A percentile compares a stretch with the other conserved stretches of the same genome.
Conservation (phyloP, 352 stramenopile genomes). For the Achlya hypogyna region DNA sequence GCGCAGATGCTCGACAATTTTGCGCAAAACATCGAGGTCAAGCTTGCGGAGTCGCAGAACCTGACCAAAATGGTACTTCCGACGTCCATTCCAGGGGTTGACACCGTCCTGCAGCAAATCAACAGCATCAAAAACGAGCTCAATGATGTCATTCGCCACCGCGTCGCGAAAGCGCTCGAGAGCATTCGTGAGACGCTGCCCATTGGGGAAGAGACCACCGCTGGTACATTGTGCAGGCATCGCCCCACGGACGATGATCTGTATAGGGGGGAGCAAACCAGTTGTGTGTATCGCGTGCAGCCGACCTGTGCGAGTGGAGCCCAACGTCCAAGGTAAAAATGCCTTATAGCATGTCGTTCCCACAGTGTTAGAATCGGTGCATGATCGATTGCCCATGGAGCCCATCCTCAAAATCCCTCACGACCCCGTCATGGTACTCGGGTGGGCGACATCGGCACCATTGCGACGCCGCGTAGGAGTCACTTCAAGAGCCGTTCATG, state of each 20-base stretch:
- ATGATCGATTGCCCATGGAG: constrained; percentile 14
- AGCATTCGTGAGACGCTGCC: background rate
- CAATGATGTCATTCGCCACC: constrained; percentile 4
- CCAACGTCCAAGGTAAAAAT: constrained; percentile 5
- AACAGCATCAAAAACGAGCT: constrained; percentile 16
- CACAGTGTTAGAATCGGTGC: constrained; percentile 1
- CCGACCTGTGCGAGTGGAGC: constrained; percentile 14
- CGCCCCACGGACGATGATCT: background rate
- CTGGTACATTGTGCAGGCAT: background rate
- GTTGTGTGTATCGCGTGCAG: constrained; percentile 19
- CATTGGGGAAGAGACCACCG: constrained; percentile 11
- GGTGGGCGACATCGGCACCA: too few species aligned
- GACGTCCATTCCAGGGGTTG: background rate
- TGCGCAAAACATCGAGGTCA: constrained; percentile 20
- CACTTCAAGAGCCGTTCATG: background rate
- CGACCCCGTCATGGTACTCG: constrained; percentile 16
- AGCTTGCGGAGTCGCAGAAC: constrained; percentile 12
- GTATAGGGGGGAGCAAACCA: constrained; percentile 9
- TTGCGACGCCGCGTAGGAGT: background rate
- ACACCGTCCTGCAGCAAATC: constrained; percentile 10
- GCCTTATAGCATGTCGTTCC: background rate
- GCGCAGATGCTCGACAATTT: constrained; percentile 20
- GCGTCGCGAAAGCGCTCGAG: constrained; percentile 6
- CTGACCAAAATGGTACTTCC: background rate
- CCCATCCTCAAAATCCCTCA: constrained; percentile 12